Evolutionary conservation across 495 filamentous ascomycete species (phyloP), one percentile per base, ranked within the genome.

Genomic region (Penicillium canescens): DNA sequence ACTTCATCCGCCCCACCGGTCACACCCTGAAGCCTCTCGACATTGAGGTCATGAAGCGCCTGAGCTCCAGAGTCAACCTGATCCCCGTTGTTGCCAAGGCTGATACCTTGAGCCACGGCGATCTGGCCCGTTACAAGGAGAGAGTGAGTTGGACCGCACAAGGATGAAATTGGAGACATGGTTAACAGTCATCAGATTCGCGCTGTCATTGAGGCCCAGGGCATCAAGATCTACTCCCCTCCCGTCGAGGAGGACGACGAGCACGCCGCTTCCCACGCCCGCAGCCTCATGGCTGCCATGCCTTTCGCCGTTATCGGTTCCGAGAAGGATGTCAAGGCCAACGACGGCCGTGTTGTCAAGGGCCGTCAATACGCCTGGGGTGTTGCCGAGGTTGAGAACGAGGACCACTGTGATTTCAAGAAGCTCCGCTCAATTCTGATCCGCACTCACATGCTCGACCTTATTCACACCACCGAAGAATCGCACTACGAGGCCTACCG

Each of bases 381-480:
- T 78, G 94, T 98, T 57, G 94, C 95, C 50, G 94, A 98, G 72
- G 94, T 98, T 46, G 94, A 98, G 84, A 98, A 98, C 72, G 94
- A 98, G 73, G 94, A 98, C 56, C 94, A 98, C 85, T 98, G 94
- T 75, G 94, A 98, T 77, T 98, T 98, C 79, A 98, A 98, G 88
- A 98, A 98, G 80, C 88, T 98, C 55, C 92, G 94, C 60, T 96
- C 92, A 16, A 98, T 98, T 65, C 82, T 98, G 57, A 98, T 98
- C 79, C 91, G 94, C 66, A 98, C 95, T n/a, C 94, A 98, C 80
- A 98, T 98, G 94, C 86, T 98, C 54, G 94, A 98, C 67, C 86
- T 98, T 41, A 98, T 98, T 72, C 95, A 98, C 83, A 98, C 94
- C 43, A 98, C 94, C 54, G 94, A 98, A 78, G 94, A 98, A 78